phyloP scores from a whole-genome alignment of 106 monocot species.

The Acorus calamus region DNA sequence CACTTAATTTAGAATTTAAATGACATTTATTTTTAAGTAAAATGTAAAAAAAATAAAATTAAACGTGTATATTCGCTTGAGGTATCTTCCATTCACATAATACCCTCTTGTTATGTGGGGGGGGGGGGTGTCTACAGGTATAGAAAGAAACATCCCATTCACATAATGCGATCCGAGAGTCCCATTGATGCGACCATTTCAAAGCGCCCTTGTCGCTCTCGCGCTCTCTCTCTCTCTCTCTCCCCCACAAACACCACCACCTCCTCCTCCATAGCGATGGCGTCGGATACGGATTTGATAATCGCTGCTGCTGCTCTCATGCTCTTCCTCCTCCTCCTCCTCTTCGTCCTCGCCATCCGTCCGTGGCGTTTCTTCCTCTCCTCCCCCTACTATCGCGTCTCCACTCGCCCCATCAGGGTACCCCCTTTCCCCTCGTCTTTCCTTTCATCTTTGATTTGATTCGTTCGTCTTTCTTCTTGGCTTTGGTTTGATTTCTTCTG shows the following conservation, averaged over 20 bases:
- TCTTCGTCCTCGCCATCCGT: constrained; percentile 22
- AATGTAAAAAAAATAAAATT: too few relatives aligned
- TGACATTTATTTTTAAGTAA: too few relatives aligned
- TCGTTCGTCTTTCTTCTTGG: not conserved
- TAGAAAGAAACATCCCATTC: too few relatives aligned
- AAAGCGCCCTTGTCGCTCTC: constrained; percentile 14
- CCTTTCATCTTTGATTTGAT: not conserved
- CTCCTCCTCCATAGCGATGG: not conserved
- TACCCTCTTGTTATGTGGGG: too few relatives aligned
- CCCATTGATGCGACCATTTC: constrained; percentile 11
- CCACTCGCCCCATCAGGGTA: constrained; percentile 5
- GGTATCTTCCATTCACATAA: too few relatives aligned
- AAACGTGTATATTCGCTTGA: too few relatives aligned
- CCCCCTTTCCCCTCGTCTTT: not conserved
- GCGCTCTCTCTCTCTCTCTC: not conserved
- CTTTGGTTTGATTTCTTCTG: too few relatives aligned
- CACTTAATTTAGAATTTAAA: too few relatives aligned
- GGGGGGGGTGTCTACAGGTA: too few relatives aligned
- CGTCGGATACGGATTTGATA: constrained; percentile 5
- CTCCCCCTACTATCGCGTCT: not conserved
- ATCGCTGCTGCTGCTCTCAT: not conserved
- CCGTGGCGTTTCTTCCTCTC: constrained; percentile 25
- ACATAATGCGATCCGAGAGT: too few relatives aligned
- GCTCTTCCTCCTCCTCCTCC: constrained; percentile 17
- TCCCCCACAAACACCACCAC: not conserved